Conservation (phyloP, 1,139 yeast species). For the Williopsis jadinii region DNA sequence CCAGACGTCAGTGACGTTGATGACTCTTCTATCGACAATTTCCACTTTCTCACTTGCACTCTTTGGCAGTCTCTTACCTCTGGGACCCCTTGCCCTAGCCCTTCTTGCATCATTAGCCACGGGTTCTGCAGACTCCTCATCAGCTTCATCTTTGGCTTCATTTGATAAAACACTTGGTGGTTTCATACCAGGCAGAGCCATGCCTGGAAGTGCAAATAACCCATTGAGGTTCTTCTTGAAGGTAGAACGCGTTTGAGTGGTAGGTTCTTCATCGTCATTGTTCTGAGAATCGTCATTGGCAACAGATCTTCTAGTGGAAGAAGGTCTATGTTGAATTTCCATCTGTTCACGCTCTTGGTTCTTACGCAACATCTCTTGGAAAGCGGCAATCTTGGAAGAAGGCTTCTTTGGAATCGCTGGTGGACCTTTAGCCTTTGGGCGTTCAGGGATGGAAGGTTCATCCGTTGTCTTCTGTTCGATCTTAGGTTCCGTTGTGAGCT, state of each 20-base stretch:
- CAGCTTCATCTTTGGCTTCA: constrained; percentile 12
- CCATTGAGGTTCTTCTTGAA: constrained; percentile 54
- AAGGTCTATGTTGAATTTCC: constrained; percentile 2
- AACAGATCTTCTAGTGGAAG: constrained; percentile 3
- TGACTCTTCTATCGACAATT: constrained; percentile 26
- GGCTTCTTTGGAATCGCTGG: constrained; percentile 73
- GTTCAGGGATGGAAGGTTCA: background rate
- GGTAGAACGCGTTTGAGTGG: constrained; percentile 24
- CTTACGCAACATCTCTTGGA: constrained; percentile 60
- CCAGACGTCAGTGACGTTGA: constrained; percentile 20
- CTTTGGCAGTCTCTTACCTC: constrained; percentile 69
- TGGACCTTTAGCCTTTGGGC: constrained; percentile 30
- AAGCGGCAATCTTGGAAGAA: constrained; percentile 71
- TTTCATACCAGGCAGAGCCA: constrained; percentile 30
- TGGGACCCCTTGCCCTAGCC: constrained; percentile 67
- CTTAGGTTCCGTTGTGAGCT: too few species aligned
- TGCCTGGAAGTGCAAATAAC: constrained; percentile 61
- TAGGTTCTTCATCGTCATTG: constrained; percentile 1
- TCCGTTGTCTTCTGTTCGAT: too few species aligned
- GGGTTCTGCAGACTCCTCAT: constrained; percentile 4
- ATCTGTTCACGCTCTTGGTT: constrained; percentile 30
- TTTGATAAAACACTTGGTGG: constrained; percentile 4
- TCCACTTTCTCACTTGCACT: constrained; percentile 43
- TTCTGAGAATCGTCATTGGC: background rate
- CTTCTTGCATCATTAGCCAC: constrained; percentile 30